Conservation (phyloP, 805 yeast genomes). For the Hanseniaspora hatyaiensis region DNA sequence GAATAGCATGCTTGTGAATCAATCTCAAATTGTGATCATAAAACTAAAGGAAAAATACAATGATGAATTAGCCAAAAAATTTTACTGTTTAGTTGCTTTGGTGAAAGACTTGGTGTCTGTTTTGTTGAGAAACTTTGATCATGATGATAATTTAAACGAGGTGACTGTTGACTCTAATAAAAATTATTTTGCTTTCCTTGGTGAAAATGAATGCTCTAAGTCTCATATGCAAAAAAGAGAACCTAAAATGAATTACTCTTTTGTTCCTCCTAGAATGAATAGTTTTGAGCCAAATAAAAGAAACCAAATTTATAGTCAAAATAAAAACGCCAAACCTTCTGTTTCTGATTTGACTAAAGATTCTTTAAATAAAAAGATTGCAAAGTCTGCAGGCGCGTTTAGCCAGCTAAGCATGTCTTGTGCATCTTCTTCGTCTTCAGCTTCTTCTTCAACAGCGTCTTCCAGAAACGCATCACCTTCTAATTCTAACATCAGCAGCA, state of each 20-base stretch:
- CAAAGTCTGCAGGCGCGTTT: conserved; percentile 2
- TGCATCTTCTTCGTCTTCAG: conserved; percentile 1
- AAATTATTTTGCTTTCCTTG: neutral
- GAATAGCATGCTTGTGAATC: conserved; percentile 13
- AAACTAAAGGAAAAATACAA: conserved; percentile 1
- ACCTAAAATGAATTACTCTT: neutral
- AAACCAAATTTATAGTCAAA: neutral
- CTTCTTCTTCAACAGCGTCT: neutral
- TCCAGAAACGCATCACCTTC: conserved; percentile 1
- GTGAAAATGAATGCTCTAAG: too few species aligned
- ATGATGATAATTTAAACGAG: too few species aligned
- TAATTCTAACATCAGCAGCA: conserved; percentile 17
- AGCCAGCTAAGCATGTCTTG: conserved; percentile 1
- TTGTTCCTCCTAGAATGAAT: neutral
- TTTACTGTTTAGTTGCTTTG: neutral
- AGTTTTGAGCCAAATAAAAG: conserved; percentile 9
- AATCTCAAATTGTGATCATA: neutral
- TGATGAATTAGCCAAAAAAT: neutral
- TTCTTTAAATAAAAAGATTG: neutral
- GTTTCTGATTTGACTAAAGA: neutral
- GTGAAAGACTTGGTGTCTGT: neutral
- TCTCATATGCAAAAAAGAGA: neutral
- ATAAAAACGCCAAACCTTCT: neutral
- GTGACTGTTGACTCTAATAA: neutral
- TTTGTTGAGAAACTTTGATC: conserved; percentile 21